A percentile compares a stretch with the other conserved stretches of the same genome.
Conservation (phyloP, 2,329 filamentous ascomycete genomes). For the Arachnomyces sp. region DNA sequence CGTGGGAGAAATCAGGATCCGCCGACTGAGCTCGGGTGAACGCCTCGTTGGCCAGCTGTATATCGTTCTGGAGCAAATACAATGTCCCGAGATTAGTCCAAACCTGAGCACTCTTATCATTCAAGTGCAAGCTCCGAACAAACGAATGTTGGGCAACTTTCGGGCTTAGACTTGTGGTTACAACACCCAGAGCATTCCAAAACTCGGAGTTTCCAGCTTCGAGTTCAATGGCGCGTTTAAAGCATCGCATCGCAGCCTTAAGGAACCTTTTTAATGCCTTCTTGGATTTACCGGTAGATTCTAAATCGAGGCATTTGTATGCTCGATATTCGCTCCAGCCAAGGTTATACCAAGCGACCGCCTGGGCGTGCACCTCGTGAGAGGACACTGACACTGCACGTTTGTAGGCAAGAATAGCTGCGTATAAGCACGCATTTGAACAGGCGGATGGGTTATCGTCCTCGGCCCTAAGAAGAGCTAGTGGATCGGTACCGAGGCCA, state of each 20-base stretch:
- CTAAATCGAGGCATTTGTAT: conserved; percentile 51
- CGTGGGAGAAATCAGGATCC: conserved; percentile 86
- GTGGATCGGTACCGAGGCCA: conserved; percentile 42
- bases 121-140: conserved; percentile 82
- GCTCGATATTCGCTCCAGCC: conserved; percentile 88
- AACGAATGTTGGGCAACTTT: conserved; percentile 89
- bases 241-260: conserved; percentile 75
- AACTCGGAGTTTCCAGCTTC: conserved; percentile 93
- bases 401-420: conserved; percentile 78
- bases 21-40: conserved; percentile 88
- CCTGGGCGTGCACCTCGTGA: conserved; percentile 74
- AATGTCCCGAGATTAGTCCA: conserved; percentile 91
- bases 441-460: conserved; percentile 24
- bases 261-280: conserved; percentile 56
- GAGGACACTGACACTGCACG: conserved; percentile 66
- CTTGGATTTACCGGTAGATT: conserved; percentile 37
- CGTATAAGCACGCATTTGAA: conserved; percentile 52
- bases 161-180: conserved; percentile 76
- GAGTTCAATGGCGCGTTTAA: conserved; percentile 91
- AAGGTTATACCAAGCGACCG: conserved; percentile 94
- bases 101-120: conserved; percentile 72
- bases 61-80: conserved; percentile 74
- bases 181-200: conserved; percentile 92
- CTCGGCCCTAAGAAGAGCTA: conserved; percentile 27
- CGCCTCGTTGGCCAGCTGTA: conserved; percentile 76